Conservation (phyloP, 2,329 filamentous ascomycete species). For the Elsinoe ampelina region DNA sequence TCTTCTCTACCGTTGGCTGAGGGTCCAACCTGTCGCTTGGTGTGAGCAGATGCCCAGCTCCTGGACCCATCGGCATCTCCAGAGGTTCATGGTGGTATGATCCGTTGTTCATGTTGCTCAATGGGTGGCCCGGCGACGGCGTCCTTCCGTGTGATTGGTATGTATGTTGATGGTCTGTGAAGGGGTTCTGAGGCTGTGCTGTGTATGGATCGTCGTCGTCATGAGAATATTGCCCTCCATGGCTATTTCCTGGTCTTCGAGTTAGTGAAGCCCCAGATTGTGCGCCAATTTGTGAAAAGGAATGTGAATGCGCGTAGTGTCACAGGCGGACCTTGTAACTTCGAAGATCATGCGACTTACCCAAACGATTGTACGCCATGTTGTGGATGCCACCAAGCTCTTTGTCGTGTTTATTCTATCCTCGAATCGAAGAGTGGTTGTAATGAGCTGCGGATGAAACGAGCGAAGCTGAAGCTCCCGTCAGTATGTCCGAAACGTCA, state of each 20-base stretch:
- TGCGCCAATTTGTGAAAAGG: background rate
- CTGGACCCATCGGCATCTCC: conserved; percentile 59
- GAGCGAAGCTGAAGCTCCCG: background rate
- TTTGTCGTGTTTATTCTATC: background rate
- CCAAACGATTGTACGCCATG: conserved; percentile 68
- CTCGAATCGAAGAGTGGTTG: background rate
- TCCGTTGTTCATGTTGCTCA: conserved; percentile 70
- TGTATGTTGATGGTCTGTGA: conserved; percentile 39
- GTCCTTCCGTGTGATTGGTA: conserved; percentile 48
- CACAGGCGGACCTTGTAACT: background rate
- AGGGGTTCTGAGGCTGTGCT: conserved; percentile 22
- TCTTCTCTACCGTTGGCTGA: conserved; percentile 61
- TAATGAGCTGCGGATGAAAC: background rate
- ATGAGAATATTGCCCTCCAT: conserved; percentile 17
- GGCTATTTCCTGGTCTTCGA: conserved; percentile 1
- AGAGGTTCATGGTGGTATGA: conserved; percentile 55
- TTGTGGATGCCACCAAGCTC: background rate
- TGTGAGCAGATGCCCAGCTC: conserved; percentile 39
- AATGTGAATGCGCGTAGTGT: background rate
- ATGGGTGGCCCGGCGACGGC: conserved; percentile 67
- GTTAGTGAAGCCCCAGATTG: conserved; percentile 12
- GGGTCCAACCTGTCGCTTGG: conserved; percentile 69
- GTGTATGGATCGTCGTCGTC: conserved; percentile 22
- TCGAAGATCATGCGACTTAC: conserved; percentile 40
- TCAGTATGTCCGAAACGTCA: background rate